These are phyloP conservation scores for Athelia sp. DNA, from an alignment of 1,284 basidiomycete species.

Conservation along the genomic window DNA sequence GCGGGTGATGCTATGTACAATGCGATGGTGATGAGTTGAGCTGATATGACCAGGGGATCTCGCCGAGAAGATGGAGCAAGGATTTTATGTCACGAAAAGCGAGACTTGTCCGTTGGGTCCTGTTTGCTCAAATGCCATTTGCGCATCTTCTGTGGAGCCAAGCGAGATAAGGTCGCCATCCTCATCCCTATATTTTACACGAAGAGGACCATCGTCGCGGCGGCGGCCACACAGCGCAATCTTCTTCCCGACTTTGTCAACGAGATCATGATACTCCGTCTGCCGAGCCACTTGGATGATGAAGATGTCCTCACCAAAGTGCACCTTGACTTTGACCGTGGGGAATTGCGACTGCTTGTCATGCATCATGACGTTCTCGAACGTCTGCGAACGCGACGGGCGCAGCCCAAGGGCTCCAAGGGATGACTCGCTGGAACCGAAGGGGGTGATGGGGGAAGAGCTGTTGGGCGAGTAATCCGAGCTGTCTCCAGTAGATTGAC, in stretches of 20 bases:
- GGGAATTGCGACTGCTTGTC: slow-evolving; percentile 21
- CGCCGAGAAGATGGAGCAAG: slow-evolving; percentile 8
- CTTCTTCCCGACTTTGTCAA: slow-evolving; percentile 90
- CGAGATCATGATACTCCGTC: slow-evolving; percentile 77
- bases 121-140: slow-evolving; percentile 83
- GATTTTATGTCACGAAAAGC: slow-evolving; percentile 63
- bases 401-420: slow-evolving; percentile 49
- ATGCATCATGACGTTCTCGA: slow-evolving; percentile 32
- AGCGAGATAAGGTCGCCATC: slow-evolving; percentile 87
- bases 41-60: slow-evolving; percentile 11
- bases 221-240: slow-evolving; percentile 82
- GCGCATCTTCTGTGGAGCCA: slow-evolving; percentile 84
- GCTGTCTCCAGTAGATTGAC: slow-evolving; percentile 71
- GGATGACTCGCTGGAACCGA: slow-evolving; percentile 79
- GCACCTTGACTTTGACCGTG: slow-evolving; percentile 79
- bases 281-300: slow-evolving; percentile 82
- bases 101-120: slow-evolving; percentile 70
- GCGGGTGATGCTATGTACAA: slow-evolving; percentile 6
- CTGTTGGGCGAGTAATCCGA: slow-evolving; percentile 79
- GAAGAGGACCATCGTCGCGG: slow-evolving; percentile 68
- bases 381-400: slow-evolving; percentile 47
- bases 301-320: slow-evolving; percentile 87
- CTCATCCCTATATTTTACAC: slow-evolving; percentile 87
- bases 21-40: slow-evolving; percentile 12
- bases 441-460: slow-evolving; percentile 77